Conservation (phyloP, 805 yeast species). For the Wickerhamomyces pijperi region DNA sequence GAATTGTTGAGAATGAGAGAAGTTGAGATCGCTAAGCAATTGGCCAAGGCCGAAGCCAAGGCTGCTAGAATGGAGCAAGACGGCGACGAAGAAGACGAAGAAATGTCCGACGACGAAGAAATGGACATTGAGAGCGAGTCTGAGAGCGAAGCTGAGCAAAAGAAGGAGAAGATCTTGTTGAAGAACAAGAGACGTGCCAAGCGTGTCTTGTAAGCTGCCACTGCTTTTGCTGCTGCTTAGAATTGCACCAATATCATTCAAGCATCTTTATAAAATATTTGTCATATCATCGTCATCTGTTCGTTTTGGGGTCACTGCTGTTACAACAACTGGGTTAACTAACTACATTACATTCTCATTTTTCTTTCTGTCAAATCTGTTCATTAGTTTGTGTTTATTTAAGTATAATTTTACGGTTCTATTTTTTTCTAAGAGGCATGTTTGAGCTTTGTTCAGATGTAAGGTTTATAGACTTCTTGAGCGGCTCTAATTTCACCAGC, state of each 20-base stretch:
- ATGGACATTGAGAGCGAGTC: conserved; percentile 55
- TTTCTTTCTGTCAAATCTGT: neutral
- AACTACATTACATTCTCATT: no score
- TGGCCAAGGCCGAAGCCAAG: conserved; percentile 58
- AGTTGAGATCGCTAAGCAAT: conserved; percentile 72
- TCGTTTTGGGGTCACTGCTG: no score
- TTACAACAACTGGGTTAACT: conserved; percentile 8
- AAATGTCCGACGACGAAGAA: conserved; percentile 42
- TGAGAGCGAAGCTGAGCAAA: conserved; percentile 40
- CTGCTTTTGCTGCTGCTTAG: no score
- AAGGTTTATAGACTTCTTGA: no score
- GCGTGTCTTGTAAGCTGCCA: conserved; percentile 9
- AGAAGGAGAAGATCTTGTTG: conserved; percentile 29
- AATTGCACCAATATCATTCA: no score
- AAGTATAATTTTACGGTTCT: neutral
- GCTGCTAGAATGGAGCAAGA: conserved; percentile 36
- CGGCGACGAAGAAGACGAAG: conserved; percentile 35
- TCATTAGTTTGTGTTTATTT: neutral
- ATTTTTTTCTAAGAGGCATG: neutral
- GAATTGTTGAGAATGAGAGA: conserved; percentile 87
- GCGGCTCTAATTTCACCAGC: no score
- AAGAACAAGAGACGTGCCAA: conserved; percentile 19
- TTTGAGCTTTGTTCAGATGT: no score
- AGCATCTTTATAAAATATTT: no score
- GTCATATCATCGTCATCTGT: conserved; percentile 1